phyloP scores from a whole-genome alignment of 2,329 filamentous ascomycete species.

The Claviceps monticola region DNA sequence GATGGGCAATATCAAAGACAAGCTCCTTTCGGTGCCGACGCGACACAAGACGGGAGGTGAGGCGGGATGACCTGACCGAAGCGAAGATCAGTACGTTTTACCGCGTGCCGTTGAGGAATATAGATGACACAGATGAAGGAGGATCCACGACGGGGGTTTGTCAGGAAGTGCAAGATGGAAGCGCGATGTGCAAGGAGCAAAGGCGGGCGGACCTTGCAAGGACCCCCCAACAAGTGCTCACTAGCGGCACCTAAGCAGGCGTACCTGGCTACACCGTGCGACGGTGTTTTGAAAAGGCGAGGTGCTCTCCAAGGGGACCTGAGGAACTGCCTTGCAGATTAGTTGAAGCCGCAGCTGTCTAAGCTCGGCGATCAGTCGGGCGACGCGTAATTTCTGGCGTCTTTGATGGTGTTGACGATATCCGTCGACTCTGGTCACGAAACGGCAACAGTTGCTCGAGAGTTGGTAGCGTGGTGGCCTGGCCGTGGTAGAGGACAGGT shows the following conservation, averaged over 20 bases:
- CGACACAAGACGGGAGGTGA: neutral
- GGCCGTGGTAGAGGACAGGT: neutral
- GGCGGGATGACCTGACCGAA: neutral
- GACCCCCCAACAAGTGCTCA: conserved; percentile 3
- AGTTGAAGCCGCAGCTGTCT: neutral
- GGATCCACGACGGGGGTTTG: too few relatives aligned
- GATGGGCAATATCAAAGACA: neutral
- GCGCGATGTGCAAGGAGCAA: neutral
- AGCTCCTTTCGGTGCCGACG: neutral
- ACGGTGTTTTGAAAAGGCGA: conserved; percentile 1
- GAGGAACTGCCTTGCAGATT: neutral
- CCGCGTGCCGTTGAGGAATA: too few relatives aligned
- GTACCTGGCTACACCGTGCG: conserved; percentile 8
- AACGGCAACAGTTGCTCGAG: neutral
- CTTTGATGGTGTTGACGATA: too few relatives aligned
- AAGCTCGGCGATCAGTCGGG: neutral
- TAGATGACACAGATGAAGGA: too few relatives aligned
- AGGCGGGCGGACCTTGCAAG: neutral
- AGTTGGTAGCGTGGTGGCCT: conserved; percentile 1
- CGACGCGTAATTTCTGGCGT: neutral
- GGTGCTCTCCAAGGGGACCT: neutral
- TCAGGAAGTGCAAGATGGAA: too few relatives aligned
- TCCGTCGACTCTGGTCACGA: neutral
- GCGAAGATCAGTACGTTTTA: neutral
- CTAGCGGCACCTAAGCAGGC: conserved; percentile 6